Conservation (phyloP, 1,139 yeast species). For the Kodamaea anthophila region DNA sequence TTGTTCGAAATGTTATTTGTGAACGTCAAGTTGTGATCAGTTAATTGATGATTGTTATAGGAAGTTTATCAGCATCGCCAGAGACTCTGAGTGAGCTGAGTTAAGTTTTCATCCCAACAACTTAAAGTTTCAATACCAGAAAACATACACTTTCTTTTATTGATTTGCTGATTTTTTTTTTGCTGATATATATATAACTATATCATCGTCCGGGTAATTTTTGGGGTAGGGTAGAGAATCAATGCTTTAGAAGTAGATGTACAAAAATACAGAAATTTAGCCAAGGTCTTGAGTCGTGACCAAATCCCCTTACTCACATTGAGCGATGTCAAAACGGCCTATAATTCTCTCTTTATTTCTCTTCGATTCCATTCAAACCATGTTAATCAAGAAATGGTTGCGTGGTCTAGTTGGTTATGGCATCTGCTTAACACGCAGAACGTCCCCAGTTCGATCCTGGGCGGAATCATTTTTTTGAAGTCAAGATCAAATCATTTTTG, state of each 20-base stretch:
- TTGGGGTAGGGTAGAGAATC: no score
- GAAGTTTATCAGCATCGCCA: conserved; percentile 41
- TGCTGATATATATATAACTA: conserved; percentile 1
- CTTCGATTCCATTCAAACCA: no score
- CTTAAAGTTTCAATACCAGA: conserved; percentile 5
- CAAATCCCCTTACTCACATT: no score
- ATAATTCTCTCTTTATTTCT: no score
- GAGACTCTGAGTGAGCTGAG: conserved; percentile 53
- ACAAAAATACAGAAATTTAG: no score
- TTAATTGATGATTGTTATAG: conserved; percentile 40
- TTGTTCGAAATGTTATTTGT: background rate
- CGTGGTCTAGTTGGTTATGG: conserved; percentile 99
- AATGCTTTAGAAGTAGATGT: no score
- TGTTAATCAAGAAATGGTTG: conserved; percentile 24
- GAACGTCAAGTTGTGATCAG: conserved; percentile 10
- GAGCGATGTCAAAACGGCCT: no score
- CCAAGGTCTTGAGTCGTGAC: no score
- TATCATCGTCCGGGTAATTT: conserved; percentile 5
- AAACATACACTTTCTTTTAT: conserved; percentile 9
- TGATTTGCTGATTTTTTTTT: background rate
- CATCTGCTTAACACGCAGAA: conserved; percentile 99
- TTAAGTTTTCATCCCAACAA: conserved; percentile 41
- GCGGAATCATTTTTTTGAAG: conserved; percentile 66
- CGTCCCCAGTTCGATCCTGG: conserved; percentile 99
- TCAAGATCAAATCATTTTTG: no score